Base-by-base conservation (phyloP, 2,329 filamentous ascomycete genomes). In the Monilinia aucupariae region DNA sequence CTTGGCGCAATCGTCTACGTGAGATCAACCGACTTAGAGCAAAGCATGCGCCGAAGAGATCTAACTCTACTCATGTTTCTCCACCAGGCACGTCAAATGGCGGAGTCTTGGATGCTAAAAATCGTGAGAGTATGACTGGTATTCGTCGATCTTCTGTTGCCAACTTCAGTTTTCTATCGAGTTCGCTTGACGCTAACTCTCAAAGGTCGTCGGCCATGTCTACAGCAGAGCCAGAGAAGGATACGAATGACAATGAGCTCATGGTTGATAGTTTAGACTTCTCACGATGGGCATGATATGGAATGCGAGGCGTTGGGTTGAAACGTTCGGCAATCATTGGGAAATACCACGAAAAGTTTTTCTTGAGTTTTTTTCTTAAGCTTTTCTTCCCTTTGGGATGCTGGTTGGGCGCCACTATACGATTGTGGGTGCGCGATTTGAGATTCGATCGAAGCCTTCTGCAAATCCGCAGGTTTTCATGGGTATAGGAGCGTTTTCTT, bases 21-120 rank as follows among this genome's bases (percentile, higher is more conserved):
- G 90, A 93, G 74, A 96, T 99, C 73, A 88, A 89, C 73, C 84
- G 86, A 51, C 81, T 99, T 56, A 85, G 92, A 34, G 90, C 96
- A 64, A 85, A 82, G 64, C 82, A 88, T 68, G 79, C 77, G 2
- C 77, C 78, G 10, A 84, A 81, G 67, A 54, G 64, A 22, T 37
- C 64, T 41, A 63, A 48, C 27, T 75, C 80, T 15, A 70, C 68
- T 34, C 62, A 67, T 49, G 67, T 64, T 3, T 72, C 72, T 25
- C 71, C 68, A 37, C 65, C 79, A n/a, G 68, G 66, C 9, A 69
- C 71, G 13, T 64, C 79, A 17, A 71, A 64, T 34, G 65, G 68
- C 15, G 54, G 51, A 2, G 25, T 56, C 3, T 51, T 58, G 20
- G 67, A 68, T 20, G 22, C 80, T 3, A 73, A 75, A 68, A 81